These are phyloP conservation scores for Zymoseptoria brevis DNA, from an alignment of 2,329 filamentous ascomycete genomes.

Conservation along the genomic window DNA sequence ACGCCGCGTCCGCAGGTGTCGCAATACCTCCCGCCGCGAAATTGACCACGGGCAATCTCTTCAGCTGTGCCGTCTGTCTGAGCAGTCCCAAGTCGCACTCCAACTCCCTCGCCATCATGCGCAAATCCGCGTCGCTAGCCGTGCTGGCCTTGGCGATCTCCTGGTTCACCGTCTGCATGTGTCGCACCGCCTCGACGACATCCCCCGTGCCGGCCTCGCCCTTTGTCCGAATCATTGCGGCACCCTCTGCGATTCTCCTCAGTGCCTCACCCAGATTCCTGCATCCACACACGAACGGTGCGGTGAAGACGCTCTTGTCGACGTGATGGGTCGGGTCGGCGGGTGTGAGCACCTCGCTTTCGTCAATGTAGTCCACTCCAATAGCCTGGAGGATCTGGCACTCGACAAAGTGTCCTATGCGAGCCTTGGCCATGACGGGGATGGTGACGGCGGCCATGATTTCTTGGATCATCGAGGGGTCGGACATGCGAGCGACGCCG, in stretches of 20 bases:
- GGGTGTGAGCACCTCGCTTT: slow-evolving; percentile 93
- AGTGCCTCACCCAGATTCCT: slow-evolving; percentile 89
- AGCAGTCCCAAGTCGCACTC: slow-evolving; percentile 71
- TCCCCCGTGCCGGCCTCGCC: slow-evolving; percentile 96
- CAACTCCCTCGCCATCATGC: slow-evolving; percentile 72
- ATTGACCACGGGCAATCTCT: slow-evolving; percentile 88
- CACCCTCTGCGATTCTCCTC: slow-evolving; percentile 81
- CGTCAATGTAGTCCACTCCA: slow-evolving; percentile 95
- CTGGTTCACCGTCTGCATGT: slow-evolving; percentile 83
- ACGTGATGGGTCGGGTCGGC: slow-evolving; percentile 89
- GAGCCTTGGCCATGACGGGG: slow-evolving; percentile 97
- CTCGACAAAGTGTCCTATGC: slow-evolving; percentile 96
- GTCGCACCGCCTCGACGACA: slow-evolving; percentile 89
- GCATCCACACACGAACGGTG: slow-evolving; percentile 94
- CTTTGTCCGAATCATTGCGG: slow-evolving; percentile 98
- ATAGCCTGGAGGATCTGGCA: slow-evolving; percentile 94
- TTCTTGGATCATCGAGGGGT: slow-evolving; percentile 87
- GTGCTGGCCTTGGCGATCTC: slow-evolving; percentile 67
- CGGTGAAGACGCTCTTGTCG: slow-evolving; percentile 72
- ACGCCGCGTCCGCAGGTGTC: slow-evolving; percentile 90
- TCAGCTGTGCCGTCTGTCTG: slow-evolving; percentile 77
- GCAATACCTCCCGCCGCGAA: slow-evolving; percentile 98
- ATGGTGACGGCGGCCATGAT: slow-evolving; percentile 94
- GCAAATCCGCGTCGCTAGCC: slow-evolving; percentile 63
- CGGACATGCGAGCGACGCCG: slow-evolving; percentile 93